Evolutionary conservation across 352 stramenopile species (phyloP).

Genomic region (Pythium periplocum): DNA sequence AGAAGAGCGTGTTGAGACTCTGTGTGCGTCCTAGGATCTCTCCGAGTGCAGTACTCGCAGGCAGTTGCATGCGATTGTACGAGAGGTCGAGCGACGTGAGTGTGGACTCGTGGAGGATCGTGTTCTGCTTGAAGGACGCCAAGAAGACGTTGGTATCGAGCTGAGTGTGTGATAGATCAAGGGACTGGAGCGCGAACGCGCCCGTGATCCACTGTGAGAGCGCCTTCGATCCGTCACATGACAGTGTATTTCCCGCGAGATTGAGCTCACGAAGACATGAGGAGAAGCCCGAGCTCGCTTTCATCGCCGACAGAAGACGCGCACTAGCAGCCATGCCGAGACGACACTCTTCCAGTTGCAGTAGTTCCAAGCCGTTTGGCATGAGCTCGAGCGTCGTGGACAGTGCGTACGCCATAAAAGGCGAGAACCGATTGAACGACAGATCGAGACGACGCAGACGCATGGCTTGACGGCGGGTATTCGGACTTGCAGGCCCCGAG

Average conservation of each 20-base stretch:
- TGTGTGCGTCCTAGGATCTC: conserved; percentile 60
- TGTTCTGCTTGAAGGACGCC: conserved; percentile 57
- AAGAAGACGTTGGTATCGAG: conserved; percentile 53
- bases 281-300: conserved; percentile 39
- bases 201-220: conserved; percentile 51
- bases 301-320: conserved; percentile 36
- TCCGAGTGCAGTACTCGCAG: conserved; percentile 46
- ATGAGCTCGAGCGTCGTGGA: conserved; percentile 46
- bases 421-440: conserved; percentile 63
- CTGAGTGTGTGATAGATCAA: conserved; percentile 55
- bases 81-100: conserved; percentile 57
- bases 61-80: conserved; percentile 54
- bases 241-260: conserved; percentile 51
- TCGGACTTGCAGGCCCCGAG: conserved; percentile 5
- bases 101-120: conserved; percentile 56
- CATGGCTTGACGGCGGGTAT: too few relatives aligned
- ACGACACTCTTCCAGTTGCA: conserved; percentile 54
- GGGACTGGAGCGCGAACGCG: conserved; percentile 45
- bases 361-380: conserved; percentile 35
- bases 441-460: conserved; percentile 42
- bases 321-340: conserved; percentile 28
- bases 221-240: conserved; percentile 30
- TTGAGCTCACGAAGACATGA: conserved; percentile 51
- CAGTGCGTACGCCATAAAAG: conserved; percentile 38
- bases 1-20: conserved; percentile 49